Evolutionary conservation across 2,329 filamentous ascomycete genomes (phyloP).

Genomic region (Lasiodiplodia hormozganensis): DNA sequence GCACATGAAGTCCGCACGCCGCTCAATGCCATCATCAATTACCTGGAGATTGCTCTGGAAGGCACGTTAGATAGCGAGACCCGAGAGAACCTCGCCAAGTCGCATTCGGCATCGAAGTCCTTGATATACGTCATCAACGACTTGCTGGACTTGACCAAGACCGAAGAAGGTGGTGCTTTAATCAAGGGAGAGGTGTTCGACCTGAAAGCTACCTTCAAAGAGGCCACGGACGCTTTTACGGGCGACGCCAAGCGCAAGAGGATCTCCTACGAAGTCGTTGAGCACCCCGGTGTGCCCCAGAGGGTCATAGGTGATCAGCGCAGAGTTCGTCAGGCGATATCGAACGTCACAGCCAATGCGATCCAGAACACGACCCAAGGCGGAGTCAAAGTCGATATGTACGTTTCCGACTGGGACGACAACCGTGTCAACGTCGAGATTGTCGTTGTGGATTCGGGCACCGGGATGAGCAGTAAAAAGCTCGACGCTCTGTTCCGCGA

Average conservation of each 20-base stretch:
- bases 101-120: constrained; percentile 90
- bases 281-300: constrained; percentile 72
- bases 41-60: constrained; percentile 88
- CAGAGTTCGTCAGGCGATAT: constrained; percentile 80
- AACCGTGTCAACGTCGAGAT: constrained; percentile 73
- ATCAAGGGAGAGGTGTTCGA: constrained; percentile 84
- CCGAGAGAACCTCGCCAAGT: constrained; percentile 81
- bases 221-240: constrained; percentile 77
- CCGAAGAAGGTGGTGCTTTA: constrained; percentile 79
- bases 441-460: constrained; percentile 76
- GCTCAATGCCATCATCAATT: constrained; percentile 93
- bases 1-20: constrained; percentile 92
- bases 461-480: constrained; percentile 65
- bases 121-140: constrained; percentile 95
- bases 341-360: constrained; percentile 84
- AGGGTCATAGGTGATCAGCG: constrained; percentile 80
- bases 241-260: constrained; percentile 78
- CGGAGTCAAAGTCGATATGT: constrained; percentile 73
- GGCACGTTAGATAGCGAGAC: constrained; percentile 81
- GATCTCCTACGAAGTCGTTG: constrained; percentile 71
- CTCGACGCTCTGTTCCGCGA: constrained; percentile 68
- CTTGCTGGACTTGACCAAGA: constrained; percentile 84
- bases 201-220: constrained; percentile 71
- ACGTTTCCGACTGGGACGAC: constrained; percentile 62
- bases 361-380: constrained; percentile 77